Evolutionary conservation across 768 basidiomycete genomes (phyloP).

Genomic region (Auricularia cornea): DNA sequence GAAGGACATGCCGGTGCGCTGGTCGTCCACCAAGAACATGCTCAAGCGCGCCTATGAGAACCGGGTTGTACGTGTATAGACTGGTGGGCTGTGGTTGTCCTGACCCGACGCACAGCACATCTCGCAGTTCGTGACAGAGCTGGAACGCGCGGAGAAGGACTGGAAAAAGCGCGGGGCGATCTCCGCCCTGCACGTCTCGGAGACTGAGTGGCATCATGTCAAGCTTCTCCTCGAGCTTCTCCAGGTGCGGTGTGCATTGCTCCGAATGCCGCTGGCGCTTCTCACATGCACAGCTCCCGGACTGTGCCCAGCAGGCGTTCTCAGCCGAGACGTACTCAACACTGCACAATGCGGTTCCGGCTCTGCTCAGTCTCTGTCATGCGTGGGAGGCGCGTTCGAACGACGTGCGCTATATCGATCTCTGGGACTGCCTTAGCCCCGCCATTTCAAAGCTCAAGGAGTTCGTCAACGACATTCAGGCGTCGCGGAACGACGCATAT

Average conservation of each 20-base stretch:
- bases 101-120: not conserved
- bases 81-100: not conserved
- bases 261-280: not conserved
- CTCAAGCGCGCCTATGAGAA: slow-evolving; percentile 9
- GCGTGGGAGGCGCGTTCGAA: not conserved
- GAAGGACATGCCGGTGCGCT: slow-evolving; percentile 24
- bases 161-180: not conserved
- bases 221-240: not conserved
- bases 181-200: not conserved
- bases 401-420: not conserved
- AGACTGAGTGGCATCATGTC: not conserved
- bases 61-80: slow-evolving; percentile 1
- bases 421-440: not conserved
- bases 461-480: not conserved
- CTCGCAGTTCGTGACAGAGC: not conserved
- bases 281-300: not conserved
- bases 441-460: not conserved
- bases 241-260: not conserved
- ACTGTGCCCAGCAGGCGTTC: not conserved
- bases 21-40: slow-evolving; percentile 28
- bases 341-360: not conserved
- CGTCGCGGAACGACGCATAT: not conserved
- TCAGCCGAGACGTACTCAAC: not conserved
- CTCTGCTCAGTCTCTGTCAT: not conserved
- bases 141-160: not conserved